Evolutionary conservation across 371 early-diverging fungal species (phyloP).

Genomic region (Lichtheimia ramosa): DNA sequence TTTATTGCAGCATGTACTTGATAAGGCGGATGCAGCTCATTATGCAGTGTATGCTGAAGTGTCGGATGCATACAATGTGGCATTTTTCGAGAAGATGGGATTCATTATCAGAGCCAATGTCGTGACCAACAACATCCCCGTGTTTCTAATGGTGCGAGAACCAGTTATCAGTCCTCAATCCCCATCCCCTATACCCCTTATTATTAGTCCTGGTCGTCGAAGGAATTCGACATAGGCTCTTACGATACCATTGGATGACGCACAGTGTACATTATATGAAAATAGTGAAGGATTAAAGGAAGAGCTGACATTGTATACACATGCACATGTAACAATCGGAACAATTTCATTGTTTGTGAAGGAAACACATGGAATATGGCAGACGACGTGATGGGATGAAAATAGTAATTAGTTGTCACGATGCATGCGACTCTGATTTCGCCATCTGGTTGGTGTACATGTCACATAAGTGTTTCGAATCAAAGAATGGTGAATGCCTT

Average conservation of each 20-base stretch:
- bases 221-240: conserved; percentile 18
- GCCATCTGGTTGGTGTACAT: no score
- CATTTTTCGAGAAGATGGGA: conserved; percentile 43
- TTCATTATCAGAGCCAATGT: conserved; percentile 26
- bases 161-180: conserved; percentile 11
- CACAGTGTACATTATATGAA: background rate
- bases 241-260: background rate
- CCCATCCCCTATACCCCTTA: conserved; percentile 22
- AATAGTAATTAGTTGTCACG: no score
- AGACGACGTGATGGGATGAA: no score
- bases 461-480: no score
- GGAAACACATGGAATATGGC: no score
- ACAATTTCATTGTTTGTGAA: no score
- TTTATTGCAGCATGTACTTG: conserved; percentile 29
- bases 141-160: conserved; percentile 33
- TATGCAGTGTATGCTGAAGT: conserved; percentile 83
- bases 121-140: conserved; percentile 4
- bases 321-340: no score
- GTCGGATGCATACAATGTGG: conserved; percentile 88
- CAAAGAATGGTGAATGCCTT: no score
- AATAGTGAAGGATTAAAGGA: no score
- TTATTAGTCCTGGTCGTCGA: conserved; percentile 35
- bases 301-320: no score
- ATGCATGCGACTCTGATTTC: no score
- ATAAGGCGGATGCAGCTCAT: conserved; percentile 72